A percentile compares a stretch with the other conserved stretches of the same genome.
These are phyloP conservation scores for Cladosporium sp. DNA, from an alignment of 2,329 filamentous ascomycete genomes.

Conservation along the genomic window DNA sequence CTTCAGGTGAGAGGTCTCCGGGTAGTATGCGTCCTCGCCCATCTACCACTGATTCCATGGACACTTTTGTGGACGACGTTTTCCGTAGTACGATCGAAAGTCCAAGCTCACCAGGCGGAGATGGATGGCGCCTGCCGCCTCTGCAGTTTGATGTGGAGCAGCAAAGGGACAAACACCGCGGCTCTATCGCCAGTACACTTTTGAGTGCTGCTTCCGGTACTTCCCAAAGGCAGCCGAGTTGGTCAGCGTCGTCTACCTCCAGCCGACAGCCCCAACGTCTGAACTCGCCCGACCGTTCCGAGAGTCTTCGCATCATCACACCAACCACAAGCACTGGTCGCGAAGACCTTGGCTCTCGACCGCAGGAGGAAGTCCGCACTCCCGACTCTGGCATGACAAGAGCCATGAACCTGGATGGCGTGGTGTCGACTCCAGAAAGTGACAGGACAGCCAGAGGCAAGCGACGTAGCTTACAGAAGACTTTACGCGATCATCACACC, in stretches of 20 bases:
- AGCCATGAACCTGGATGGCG: slow-evolving; percentile 3
- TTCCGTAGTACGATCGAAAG: slow-evolving; percentile 46
- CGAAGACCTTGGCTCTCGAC: not conserved
- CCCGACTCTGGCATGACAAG: not conserved
- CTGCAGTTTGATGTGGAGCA: slow-evolving; percentile 28
- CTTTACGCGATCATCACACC: slow-evolving; percentile 70
- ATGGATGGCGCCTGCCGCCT: slow-evolving; percentile 31
- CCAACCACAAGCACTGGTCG: not conserved
- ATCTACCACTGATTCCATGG: slow-evolving; percentile 24
- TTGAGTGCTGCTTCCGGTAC: slow-evolving; percentile 20
- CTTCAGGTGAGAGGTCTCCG: slow-evolving; percentile 12
- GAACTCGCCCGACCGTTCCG: not conserved
- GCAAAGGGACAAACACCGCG: slow-evolving; percentile 27
- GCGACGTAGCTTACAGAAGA: slow-evolving; percentile 82
- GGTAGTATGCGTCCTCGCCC: slow-evolving; percentile 3
- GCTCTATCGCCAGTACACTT: slow-evolving; percentile 29
- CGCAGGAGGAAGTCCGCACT: slow-evolving; percentile 8
- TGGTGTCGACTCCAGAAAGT: slow-evolving; percentile 21
- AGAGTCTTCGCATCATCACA: slow-evolving; percentile 1
- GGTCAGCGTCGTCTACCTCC: slow-evolving; percentile 28
- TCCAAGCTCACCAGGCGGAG: slow-evolving; percentile 18
- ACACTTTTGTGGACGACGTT: slow-evolving; percentile 37
- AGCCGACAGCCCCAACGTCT: slow-evolving; percentile 17
- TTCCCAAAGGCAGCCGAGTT: slow-evolving; percentile 15
- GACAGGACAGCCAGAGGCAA: slow-evolving; percentile 50